Evolutionary conservation across 768 basidiomycete genomes (phyloP).

Genomic region (Brasilioporus rufonigricans): DNA sequence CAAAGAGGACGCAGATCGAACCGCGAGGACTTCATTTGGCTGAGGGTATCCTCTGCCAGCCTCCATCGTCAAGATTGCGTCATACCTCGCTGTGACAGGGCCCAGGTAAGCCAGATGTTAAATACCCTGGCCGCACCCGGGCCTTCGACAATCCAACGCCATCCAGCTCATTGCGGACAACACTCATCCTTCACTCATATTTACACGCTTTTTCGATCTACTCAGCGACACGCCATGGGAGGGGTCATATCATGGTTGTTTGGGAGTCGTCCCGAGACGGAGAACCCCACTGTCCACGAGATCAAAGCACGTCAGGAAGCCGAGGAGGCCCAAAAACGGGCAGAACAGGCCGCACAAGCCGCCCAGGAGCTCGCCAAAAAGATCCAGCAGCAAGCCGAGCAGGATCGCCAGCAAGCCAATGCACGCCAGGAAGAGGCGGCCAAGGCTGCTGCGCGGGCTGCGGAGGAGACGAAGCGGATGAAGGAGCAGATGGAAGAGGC

Average conservation of each 20-base stretch:
- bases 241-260: conserved; percentile 1
- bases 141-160: too few relatives aligned
- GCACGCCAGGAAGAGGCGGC: conserved; percentile 13
- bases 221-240: conserved; percentile 16
- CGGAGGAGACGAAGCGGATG: conserved; percentile 8
- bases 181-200: too few relatives aligned
- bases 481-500: conserved; percentile 14
- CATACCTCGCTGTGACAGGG: too few relatives aligned
- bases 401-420: conserved; percentile 8
- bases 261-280: conserved; percentile 1
- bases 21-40: too few relatives aligned
- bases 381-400: conserved; percentile 3
- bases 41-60: too few relatives aligned
- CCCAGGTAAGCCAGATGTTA: too few relatives aligned
- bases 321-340: not conserved
- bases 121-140: too few relatives aligned
- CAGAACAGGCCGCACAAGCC: conserved; percentile 4
- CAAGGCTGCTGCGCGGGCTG: not conserved
- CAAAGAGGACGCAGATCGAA: too few relatives aligned
- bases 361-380: not conserved
- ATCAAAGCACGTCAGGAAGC: conserved; percentile 18
- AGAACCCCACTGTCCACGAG: conserved; percentile 10
- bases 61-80: too few relatives aligned
- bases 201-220: not conserved
- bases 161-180: too few relatives aligned